Conservation (phyloP, 1,284 basidiomycete species). For the Marasmius fiardii region DNA sequence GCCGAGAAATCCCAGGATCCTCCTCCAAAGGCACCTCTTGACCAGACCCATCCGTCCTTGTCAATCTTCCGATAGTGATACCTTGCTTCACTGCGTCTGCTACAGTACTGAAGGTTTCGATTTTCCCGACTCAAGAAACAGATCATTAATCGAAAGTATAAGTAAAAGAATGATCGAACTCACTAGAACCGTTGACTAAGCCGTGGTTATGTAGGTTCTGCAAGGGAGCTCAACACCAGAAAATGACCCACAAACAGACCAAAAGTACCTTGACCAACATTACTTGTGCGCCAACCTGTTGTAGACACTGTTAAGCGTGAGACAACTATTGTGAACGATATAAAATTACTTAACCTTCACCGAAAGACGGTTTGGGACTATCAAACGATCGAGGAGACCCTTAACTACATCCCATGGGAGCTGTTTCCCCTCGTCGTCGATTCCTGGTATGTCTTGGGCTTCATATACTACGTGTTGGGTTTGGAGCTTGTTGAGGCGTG, state of each 20-base stretch:
- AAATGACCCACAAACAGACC: too few species aligned
- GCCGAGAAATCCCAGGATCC: constrained; percentile 4
- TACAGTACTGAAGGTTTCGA: constrained; percentile 54
- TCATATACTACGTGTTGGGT: constrained; percentile 32
- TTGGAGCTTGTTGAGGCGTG: constrained; percentile 52
- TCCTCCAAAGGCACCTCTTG: not conserved
- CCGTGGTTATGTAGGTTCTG: constrained; percentile 66
- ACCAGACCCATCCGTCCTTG: not conserved
- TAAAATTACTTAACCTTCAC: constrained; percentile 27
- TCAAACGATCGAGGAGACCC: constrained; percentile 32
- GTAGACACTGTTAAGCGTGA: not conserved
- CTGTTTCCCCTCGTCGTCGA: constrained; percentile 26
- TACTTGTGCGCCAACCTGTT: too few species aligned
- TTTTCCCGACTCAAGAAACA: constrained; percentile 57
- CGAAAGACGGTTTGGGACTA: constrained; percentile 28
- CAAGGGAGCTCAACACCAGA: not conserved
- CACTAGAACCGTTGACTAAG: constrained; percentile 76
- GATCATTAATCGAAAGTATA: not conserved
- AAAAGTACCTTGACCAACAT: too few species aligned
- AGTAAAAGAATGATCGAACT: constrained; percentile 1
- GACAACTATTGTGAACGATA: not conserved
- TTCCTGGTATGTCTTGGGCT: constrained; percentile 29
- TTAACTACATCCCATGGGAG: constrained; percentile 21
- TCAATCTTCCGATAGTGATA: constrained; percentile 23
- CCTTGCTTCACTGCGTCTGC: constrained; percentile 25